phyloP scores from a whole-genome alignment of 306 rosid genomes.

The Corylus avellana region DNA sequence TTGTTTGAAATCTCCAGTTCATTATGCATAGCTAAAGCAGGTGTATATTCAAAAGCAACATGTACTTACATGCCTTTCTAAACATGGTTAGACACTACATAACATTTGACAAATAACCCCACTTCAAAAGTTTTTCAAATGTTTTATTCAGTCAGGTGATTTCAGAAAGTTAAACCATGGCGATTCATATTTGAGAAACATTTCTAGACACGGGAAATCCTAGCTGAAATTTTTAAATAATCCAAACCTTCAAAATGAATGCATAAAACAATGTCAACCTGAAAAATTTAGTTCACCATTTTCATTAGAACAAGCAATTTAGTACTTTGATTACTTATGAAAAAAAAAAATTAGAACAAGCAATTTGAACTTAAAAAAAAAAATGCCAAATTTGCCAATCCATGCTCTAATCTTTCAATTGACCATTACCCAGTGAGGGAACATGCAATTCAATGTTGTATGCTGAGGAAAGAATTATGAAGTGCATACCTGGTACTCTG shows the following conservation, averaged over 20 bases:
- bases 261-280: not conserved
- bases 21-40: too few species aligned
- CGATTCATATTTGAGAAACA: not conserved
- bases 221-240: not conserved
- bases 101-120: too few species aligned
- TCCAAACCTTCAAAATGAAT: not conserved
- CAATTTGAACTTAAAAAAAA: not conserved
- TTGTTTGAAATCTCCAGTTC: not conserved
- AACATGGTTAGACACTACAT: too few species aligned
- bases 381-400: not conserved
- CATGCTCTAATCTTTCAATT: not conserved
- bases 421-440: not conserved
- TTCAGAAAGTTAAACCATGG: not conserved
- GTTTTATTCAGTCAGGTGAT: not conserved
- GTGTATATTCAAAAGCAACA: too few species aligned
- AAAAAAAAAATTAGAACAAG: not conserved
- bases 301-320: not conserved
- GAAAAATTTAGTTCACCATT: not conserved
- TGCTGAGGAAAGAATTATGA: not conserved
- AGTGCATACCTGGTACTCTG: constrained; percentile 71
- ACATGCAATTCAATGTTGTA: not conserved
- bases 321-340: too few species aligned
- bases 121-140: not conserved
- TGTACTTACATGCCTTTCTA: too few species aligned
- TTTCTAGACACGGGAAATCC: not conserved